These are phyloP conservation scores for bread wheat (Triticum aestivum) DNA, from an alignment of 176 grass and related monocot species.

Conservation along the genomic window DNA sequence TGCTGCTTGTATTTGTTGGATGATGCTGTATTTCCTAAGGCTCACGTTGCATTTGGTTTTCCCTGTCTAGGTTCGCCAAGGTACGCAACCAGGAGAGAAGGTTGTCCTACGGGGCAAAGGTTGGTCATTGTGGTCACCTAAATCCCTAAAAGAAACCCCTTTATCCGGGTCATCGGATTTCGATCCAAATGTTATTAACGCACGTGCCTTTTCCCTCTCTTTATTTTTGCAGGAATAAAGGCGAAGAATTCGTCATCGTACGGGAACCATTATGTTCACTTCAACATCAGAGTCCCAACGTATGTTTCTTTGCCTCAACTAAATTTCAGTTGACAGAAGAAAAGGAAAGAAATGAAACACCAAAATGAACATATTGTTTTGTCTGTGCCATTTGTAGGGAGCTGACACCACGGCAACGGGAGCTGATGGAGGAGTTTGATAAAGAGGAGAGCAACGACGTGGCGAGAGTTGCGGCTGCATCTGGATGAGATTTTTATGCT, in stretches of 20 bases:
- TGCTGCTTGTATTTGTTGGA: background rate
- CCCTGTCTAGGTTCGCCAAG: conserved; percentile 66
- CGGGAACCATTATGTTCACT: conserved; percentile 89
- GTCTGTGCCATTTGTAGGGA: conserved; percentile 39
- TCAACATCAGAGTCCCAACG: conserved; percentile 74
- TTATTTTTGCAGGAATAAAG: conserved; percentile 71
- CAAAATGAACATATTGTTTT: background rate
- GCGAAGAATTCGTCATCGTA: conserved; percentile 48
- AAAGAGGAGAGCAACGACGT: conserved; percentile 53
- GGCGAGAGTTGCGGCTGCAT: conserved; percentile 40
- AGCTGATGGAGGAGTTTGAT: conserved; percentile 72
- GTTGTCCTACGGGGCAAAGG: conserved; percentile 86
- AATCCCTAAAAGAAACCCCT: background rate
- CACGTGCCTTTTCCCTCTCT: background rate
- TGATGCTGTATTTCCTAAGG: conserved; percentile 1
- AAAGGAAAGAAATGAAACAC: background rate
- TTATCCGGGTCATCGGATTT: background rate
- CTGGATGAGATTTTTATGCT: conserved; percentile 43
- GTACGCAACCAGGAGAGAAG: conserved; percentile 89
- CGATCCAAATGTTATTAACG: conserved; percentile 2
- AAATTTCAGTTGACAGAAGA: background rate
- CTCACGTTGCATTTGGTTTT: conserved; percentile 6
- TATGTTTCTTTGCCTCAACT: conserved; percentile 29
- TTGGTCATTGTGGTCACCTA: conserved; percentile 25
- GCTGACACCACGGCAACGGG: conserved; percentile 60